Percentiles rank a stretch among this genome's conserved stretches.
phyloP scores from a whole-genome alignment of 257 asterid genomes.

The Paraleonurus japonicus region DNA sequence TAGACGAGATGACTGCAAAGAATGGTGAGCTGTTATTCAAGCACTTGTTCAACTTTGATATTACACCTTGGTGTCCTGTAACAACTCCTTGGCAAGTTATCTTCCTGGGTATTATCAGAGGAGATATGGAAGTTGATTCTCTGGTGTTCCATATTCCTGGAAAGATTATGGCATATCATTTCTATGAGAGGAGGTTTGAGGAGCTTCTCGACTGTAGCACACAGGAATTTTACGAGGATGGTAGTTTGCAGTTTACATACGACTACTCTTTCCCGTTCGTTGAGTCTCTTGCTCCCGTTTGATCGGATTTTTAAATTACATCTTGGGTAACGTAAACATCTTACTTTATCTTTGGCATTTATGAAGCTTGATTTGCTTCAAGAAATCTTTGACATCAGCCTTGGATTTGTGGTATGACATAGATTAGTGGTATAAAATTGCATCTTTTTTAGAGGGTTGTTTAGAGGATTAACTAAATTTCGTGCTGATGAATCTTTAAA shows the following conservation, averaged over 20 bases:
- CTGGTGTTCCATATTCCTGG: conserved; percentile 10
- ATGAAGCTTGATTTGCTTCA: neutral
- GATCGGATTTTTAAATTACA: neutral
- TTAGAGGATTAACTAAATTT: no score
- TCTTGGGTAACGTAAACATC: neutral
- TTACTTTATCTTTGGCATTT: neutral
- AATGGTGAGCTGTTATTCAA: neutral
- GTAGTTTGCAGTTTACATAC: neutral
- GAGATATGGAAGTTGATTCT: neutral
- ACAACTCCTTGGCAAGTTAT: neutral
- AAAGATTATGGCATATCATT: neutral
- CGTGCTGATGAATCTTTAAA: no score
- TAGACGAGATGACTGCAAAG: neutral
- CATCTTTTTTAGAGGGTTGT: no score
- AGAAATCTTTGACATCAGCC: neutral
- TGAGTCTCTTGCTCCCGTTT: conserved; percentile 4
- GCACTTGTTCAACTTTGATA: neutral
- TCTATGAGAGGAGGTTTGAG: neutral
- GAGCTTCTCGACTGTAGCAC: neutral
- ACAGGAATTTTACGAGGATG: neutral
- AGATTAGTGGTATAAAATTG: no score
- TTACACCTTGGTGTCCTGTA: neutral
- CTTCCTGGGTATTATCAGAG: neutral
- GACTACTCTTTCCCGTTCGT: neutral
- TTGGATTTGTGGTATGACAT: neutral